Evolutionary conservation across 2,329 filamentous ascomycete genomes (phyloP).

Genomic region (Ceratocystis huliohia): DNA sequence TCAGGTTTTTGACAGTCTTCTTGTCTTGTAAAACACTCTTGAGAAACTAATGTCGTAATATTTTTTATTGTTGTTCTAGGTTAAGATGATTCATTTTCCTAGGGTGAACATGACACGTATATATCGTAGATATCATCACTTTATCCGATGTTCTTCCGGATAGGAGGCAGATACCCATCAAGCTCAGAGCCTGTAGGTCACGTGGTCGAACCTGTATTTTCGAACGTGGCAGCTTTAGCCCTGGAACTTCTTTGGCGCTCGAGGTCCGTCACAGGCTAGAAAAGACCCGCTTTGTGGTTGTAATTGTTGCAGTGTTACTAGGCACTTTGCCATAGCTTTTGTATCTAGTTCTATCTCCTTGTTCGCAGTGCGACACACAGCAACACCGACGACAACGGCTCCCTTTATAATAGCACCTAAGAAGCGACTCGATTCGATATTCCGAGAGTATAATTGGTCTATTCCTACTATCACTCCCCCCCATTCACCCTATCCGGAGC

Average conservation of each 20-base stretch:
- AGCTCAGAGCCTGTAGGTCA: not conserved
- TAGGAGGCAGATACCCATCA: no score
- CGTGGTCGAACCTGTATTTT: slow-evolving; percentile 17
- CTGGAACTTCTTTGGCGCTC: slow-evolving; percentile 11
- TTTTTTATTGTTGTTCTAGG: no score
- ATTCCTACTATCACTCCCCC: not conserved
- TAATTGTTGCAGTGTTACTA: not conserved
- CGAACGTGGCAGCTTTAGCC: slow-evolving; percentile 23
- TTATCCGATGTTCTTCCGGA: no score
- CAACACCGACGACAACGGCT: not conserved
- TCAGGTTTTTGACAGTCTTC: no score
- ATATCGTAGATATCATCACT: no score
- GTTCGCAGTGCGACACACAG: not conserved
- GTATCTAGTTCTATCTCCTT: not conserved
- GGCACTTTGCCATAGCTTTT: slow-evolving; percentile 9
- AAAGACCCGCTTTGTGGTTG: not conserved
- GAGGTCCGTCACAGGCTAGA: slow-evolving; percentile 9
- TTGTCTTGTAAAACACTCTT: no score
- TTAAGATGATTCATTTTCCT: no score
- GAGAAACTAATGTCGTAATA: no score
- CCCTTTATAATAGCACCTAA: no score
- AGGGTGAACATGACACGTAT: no score
- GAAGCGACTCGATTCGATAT: no score
- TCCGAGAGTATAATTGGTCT: not conserved
- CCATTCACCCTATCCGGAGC: not conserved